These are phyloP conservation scores for Nematocida sp. DNA, from an alignment of 371 early-diverging fungal genomes.

Conservation along the genomic window DNA sequence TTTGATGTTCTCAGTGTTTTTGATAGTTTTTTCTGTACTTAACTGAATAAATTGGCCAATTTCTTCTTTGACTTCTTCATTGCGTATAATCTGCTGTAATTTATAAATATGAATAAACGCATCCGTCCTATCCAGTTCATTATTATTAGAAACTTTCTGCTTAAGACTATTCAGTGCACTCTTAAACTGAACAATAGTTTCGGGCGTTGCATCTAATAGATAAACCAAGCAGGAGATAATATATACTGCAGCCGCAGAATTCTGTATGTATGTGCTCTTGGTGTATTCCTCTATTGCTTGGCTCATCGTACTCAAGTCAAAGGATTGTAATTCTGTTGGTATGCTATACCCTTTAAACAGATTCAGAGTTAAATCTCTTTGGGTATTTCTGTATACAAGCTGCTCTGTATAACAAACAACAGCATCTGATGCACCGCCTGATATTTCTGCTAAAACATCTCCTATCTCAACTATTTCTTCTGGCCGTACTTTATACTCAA, in stretches of 20 bases:
- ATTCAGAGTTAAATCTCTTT: conserved; percentile 16
- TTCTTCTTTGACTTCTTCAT: too few species aligned
- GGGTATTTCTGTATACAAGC: conserved; percentile 30
- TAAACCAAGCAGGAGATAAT: too few species aligned
- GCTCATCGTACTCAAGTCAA: neutral
- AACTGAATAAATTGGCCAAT: too few species aligned
- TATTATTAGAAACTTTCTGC: neutral
- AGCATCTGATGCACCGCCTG: neutral
- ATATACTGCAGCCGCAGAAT: too few species aligned
- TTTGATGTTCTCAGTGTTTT: too few species aligned
- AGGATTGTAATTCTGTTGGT: conserved; percentile 12
- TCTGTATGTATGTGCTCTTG: too few species aligned
- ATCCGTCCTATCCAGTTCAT: neutral
- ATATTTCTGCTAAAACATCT: conserved; percentile 28
- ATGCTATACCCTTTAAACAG: conserved; percentile 22
- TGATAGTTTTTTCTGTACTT: too few species aligned
- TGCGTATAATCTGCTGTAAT: too few species aligned
- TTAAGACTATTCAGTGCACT: neutral
- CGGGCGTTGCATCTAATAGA: too few species aligned
- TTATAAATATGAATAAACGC: too few species aligned
- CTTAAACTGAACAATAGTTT: neutral
- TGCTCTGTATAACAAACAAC: conserved; percentile 15
- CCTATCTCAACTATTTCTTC: conserved; percentile 37
- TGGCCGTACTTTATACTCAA: neutral
- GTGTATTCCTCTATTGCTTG: conserved; percentile 12